These are phyloP conservation scores for Microstroma glucosiphilum DNA, from an alignment of 1,284 basidiomycete genomes.

Conservation along the genomic window DNA sequence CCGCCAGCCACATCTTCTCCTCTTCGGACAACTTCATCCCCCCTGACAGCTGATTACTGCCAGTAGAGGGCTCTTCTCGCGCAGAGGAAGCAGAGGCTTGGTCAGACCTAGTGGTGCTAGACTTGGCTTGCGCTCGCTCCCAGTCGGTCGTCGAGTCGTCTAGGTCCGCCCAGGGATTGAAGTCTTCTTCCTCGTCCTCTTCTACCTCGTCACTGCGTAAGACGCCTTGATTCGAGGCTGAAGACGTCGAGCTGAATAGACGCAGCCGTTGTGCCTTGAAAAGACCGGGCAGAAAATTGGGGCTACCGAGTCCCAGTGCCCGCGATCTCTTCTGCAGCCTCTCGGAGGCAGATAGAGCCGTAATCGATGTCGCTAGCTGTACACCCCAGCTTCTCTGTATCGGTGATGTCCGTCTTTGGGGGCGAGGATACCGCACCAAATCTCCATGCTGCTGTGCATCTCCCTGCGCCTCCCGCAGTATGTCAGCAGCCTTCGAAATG, in stretches of 20 bases:
- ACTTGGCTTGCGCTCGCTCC: neutral
- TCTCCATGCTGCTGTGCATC: slow-evolving; percentile 4
- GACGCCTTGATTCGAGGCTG: slow-evolving; percentile 10
- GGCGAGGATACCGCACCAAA: neutral
- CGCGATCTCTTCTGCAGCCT: no score
- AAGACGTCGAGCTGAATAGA: slow-evolving; percentile 13
- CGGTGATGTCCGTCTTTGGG: no score
- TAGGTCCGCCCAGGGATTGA: slow-evolving; percentile 32
- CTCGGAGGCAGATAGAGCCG: no score
- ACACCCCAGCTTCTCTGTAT: no score
- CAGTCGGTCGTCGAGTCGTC: slow-evolving; percentile 25
- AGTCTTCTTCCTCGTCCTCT: slow-evolving; percentile 18
- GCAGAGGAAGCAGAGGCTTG: neutral
- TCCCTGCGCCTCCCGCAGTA: slow-evolving; percentile 1
- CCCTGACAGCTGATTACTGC: no score
- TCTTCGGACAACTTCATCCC: neutral
- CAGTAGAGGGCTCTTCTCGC: neutral
- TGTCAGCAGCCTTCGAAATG: neutral
- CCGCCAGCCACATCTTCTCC: neutral
- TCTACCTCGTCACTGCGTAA: no score
- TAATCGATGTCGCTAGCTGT: neutral
- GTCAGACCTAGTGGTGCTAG: neutral
- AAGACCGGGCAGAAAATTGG: no score
- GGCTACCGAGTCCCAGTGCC: no score
- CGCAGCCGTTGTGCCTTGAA: neutral